These are phyloP conservation scores for Xylaria castorea DNA, from an alignment of 495 filamentous ascomycete species.

Conservation along the genomic window DNA sequence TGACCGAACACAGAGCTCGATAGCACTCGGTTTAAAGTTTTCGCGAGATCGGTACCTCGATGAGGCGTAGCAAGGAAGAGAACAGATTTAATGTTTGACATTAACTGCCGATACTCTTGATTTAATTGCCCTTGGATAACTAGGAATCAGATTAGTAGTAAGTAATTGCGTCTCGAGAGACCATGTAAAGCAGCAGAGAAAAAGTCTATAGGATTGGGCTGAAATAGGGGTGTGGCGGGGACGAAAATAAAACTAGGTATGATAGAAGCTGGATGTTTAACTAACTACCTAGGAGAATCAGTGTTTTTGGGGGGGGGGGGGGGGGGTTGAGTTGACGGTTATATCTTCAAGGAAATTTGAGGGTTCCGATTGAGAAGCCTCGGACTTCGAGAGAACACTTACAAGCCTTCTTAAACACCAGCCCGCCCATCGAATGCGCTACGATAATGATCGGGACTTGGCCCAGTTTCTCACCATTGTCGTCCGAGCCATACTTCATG, in stretches of 20 bases:
- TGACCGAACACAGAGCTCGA: constrained; percentile 4
- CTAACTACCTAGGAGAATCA: too few relatives aligned
- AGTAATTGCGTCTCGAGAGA: neutral
- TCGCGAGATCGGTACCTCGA: neutral
- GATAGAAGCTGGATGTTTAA: neutral
- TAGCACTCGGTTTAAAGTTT: neutral
- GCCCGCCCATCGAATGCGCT: neutral
- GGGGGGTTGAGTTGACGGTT: neutral
- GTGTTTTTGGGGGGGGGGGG: too few relatives aligned
- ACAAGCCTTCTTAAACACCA: constrained; percentile 7
- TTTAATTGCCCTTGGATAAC: neutral
- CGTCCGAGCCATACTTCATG: neutral
- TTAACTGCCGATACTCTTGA: constrained; percentile 3
- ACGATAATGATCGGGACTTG: neutral
- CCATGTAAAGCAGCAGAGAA: neutral
- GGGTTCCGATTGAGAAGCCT: neutral
- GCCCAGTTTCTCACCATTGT: neutral
- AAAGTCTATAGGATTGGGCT: neutral
- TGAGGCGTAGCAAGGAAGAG: constrained; percentile 7
- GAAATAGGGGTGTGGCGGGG: neutral
- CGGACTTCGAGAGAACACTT: neutral
- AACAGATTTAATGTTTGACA: constrained; percentile 1
- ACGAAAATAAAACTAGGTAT: neutral
- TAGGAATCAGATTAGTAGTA: neutral
- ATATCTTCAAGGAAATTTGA: neutral